Percentiles rank a stretch among this genome's conserved stretches.
phyloP scores from a whole-genome alignment of 2,329 filamentous ascomycete genomes.

The Diaporthe vexans region DNA sequence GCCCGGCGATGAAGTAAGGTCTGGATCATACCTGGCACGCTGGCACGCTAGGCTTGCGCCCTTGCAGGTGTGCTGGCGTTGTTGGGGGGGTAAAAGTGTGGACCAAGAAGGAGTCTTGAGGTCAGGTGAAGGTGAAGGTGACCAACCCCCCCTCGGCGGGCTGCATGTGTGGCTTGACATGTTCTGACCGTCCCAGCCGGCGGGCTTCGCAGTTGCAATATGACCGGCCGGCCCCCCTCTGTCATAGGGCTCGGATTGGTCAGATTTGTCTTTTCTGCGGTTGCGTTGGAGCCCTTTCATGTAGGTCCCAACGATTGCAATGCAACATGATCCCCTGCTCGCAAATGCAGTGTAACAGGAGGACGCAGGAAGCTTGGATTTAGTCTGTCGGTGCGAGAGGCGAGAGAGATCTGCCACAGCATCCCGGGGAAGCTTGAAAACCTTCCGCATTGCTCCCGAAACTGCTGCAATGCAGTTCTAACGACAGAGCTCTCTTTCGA shows the following conservation, averaged over 20 bases:
- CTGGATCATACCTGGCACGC: not conserved
- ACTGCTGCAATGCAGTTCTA: not conserved
- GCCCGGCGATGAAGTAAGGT: not conserved
- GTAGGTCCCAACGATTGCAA: conserved; percentile 21
- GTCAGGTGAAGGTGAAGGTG: conserved; percentile 36
- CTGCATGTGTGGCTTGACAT: conserved; percentile 31
- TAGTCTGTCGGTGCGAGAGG: not conserved
- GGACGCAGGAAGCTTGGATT: conserved; percentile 27
- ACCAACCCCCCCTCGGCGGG: conserved; percentile 19
- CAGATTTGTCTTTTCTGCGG: not conserved
- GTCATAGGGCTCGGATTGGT: conserved; percentile 13
- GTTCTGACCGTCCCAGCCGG: conserved; percentile 20
- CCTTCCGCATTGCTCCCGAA: conserved; percentile 3
- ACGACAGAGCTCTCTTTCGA: conserved; percentile 5
- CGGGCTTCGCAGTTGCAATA: conserved; percentile 15
- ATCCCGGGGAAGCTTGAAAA: conserved; percentile 24
- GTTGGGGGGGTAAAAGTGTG: conserved; percentile 1
- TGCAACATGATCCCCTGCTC: conserved; percentile 29
- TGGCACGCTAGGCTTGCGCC: conserved; percentile 9
- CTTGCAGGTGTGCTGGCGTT: conserved; percentile 12
- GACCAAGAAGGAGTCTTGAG: conserved; percentile 30
- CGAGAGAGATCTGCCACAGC: conserved; percentile 1
- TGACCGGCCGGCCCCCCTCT: conserved; percentile 3
- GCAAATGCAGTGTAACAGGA: conserved; percentile 36
- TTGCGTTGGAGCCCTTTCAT: conserved; percentile 19